Evolutionary conservation across 2,329 filamentous ascomycete genomes (phyloP), one percentile per base, ranked within the genome.

Genomic region (Talaromyces funiculosus): DNA sequence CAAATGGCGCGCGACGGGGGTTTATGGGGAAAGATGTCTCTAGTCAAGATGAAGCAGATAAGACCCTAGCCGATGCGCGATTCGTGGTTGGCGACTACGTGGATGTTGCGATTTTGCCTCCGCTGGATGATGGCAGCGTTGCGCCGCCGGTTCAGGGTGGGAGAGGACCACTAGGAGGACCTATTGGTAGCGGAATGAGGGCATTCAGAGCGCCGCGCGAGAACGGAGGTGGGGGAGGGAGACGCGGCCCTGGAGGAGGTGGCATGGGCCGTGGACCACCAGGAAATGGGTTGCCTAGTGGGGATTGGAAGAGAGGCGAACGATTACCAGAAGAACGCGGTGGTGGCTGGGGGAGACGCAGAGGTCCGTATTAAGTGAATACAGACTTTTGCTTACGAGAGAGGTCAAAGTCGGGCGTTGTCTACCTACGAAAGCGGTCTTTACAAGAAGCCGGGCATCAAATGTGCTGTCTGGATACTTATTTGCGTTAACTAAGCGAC

Each of bases 21-120:
- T 3, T 67, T 77, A 40, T 77, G 77, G 26, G 71, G 80, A 49
- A 73, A 84, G 58, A 80, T 80, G 7, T 3, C 16, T 57, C 26
- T 14, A 12, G 43, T 9, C 24, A n/a, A 35, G 83, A 83, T 5
- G 86, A 90, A 29, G 82, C 85, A 10, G 81, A 86, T 29, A 93
- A 88, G 77, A 92, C 90, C 8, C 76, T 97, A 33, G 81, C 81
- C 38, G 90, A 95, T 58, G 86, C 84, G 35, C 84, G 88, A 22
- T 96, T 96, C 69, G 88, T 96, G 10, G 88, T 94, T 64, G 93
- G 93, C 0, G 93, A 97, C 74, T 96, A 89, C 70, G 82, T 97
- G 42, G 88, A 88, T 61, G 93, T 90, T 72, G 90, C 90, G 4
- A 86, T 96, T 62, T 79, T 93, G 60, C 87, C 90, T 43, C 90